Evolutionary conservation across 768 basidiomycete species (phyloP).

Genomic region (Termitomyces heimii): DNA sequence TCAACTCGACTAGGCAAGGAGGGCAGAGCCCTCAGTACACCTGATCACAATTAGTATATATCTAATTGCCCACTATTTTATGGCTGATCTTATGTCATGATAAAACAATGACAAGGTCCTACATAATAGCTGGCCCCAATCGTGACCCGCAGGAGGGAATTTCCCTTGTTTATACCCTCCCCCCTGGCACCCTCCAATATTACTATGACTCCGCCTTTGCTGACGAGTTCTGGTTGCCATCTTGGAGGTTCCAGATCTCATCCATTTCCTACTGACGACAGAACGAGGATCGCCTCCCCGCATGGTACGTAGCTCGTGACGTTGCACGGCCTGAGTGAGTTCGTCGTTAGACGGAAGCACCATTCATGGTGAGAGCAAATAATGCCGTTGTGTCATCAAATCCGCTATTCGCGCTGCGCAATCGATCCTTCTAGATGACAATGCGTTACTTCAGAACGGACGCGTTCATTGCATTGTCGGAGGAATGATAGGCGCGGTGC

Average conservation of each 20-base stretch:
- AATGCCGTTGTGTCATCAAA: too few relatives aligned
- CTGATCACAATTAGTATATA: neutral
- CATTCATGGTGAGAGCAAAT: neutral
- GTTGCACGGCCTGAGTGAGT: neutral
- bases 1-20: neutral
- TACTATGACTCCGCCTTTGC: neutral
- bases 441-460: neutral
- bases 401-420: neutral
- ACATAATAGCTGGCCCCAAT: neutral
- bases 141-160: neutral
- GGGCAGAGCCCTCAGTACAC: neutral
- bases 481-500: slow-evolving; percentile 8
- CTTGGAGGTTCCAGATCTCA: neutral
- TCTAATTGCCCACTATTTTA: neutral
- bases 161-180: neutral
- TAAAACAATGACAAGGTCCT: neutral
- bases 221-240: neutral
- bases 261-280: neutral
- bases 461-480: slow-evolving; percentile 5
- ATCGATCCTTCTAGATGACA: neutral
- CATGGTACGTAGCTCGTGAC: neutral
- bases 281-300: neutral
- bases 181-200: neutral
- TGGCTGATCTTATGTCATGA: neutral
- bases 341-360: neutral